Base-by-base conservation (phyloP, 2,329 filamentous ascomycete genomes). In the Arthrobotrys iridis region DNA sequence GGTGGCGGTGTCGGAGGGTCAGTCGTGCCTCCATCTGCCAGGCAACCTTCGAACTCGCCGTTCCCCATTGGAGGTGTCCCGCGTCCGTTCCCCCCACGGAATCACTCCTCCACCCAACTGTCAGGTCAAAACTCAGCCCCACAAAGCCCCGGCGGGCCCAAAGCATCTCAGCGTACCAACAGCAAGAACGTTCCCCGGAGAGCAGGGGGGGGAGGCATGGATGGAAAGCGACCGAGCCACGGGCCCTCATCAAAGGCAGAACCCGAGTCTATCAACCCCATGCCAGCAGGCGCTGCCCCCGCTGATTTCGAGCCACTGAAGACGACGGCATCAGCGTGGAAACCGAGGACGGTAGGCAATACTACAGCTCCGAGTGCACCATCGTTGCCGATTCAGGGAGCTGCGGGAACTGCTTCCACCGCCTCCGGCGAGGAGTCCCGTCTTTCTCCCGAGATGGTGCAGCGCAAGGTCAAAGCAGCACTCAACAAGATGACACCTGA, bases 401-500 rank as follows among this genome's bases (percentile, higher is more conserved):
- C 18, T 30, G 64, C 41, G 1, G 15, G 52, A 10, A 24, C n/a
- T 7, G 64, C 4, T 1, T 28, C 20, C n/a, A 40, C 84, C 78
- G 85, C 84, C 77, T 84, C 81, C 62, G 79, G 84, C 66, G 85
- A 85, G 6, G 84, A 85, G 58, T 87, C 92, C 79, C 88, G 70
- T 28, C 55, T 98, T 84, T 89, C 96, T 78, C 94, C 95, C 22
- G 92, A 94, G 80, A 89, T 95, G 86, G 95, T 99, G 71, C 95
- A 99, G 85, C 90, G 94, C 79, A 99, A 99, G 89, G 95, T 99
- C 82, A 99, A 99, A 89, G 91, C 93, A 77, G 92, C 92, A 76
- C 86, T 99, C 80, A 99, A 99, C 89, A 99, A 99, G 90, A 98
- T 99, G 95, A 98, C 95, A 0, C 95, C 95, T 0, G 95, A 99